Conservation (phyloP, 208 protist species). For the Wallacemonas sp. region DNA sequence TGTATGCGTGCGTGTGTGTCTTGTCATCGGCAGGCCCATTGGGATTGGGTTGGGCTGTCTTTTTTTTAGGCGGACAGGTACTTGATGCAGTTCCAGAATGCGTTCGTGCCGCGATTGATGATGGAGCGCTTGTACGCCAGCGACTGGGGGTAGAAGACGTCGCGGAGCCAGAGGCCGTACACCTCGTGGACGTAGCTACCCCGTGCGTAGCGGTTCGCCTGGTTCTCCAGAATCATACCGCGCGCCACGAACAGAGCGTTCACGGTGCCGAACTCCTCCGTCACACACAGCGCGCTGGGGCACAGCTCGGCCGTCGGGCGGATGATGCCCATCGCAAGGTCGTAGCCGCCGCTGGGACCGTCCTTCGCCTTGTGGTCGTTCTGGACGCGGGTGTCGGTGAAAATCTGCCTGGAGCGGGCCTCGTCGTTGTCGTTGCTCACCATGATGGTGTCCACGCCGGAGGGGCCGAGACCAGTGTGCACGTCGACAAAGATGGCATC, state of each 20-base stretch:
- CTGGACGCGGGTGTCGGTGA: conserved; percentile 38
- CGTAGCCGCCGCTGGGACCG: conserved; percentile 44
- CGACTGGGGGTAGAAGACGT: conserved; percentile 81
- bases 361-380: conserved; percentile 29
- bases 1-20: no score
- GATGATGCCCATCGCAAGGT: conserved; percentile 47
- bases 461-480: conserved; percentile 63
- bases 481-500: conserved; percentile 74
- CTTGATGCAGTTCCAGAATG: conserved; percentile 38
- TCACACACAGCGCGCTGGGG: conserved; percentile 46
- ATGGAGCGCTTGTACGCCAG: conserved; percentile 59
- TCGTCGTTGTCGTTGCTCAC: conserved; percentile 30
- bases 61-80: conserved; percentile 17
- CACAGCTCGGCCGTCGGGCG: conserved; percentile 44
- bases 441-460: conserved; percentile 77
- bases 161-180: conserved; percentile 74
- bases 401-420: conserved; percentile 31
- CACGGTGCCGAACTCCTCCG: conserved; percentile 82
- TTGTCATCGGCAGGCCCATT: no score
- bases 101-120: conserved; percentile 39
- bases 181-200: conserved; percentile 74
- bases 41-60: no score
- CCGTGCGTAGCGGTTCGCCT: conserved; percentile 53
- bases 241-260: conserved; percentile 55
- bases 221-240: conserved; percentile 69